phyloP scores from a whole-genome alignment of 305 asterid genomes.

The Rubia tinctorum region DNA sequence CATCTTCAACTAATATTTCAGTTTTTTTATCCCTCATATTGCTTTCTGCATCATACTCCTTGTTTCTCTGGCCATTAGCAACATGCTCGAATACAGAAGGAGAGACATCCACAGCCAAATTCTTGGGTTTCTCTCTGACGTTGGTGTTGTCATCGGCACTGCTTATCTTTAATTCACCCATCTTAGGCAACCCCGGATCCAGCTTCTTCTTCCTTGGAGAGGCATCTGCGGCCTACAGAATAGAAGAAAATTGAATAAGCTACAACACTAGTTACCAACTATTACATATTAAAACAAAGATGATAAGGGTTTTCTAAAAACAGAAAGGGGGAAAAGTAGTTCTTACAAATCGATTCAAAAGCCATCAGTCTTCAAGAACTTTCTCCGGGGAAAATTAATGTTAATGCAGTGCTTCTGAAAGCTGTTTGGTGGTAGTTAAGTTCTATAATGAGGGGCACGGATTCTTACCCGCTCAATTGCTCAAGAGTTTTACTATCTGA shows the following conservation, averaged over 20 bases:
- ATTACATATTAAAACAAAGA: constrained; percentile 11
- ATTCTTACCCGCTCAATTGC: too few relatives aligned
- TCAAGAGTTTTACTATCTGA: too few relatives aligned
- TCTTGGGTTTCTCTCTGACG: constrained; percentile 21
- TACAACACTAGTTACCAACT: constrained; percentile 14
- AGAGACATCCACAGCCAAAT: constrained; percentile 29
- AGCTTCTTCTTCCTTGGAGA: constrained; percentile 7
- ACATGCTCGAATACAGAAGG: constrained; percentile 27
- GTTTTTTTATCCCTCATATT: constrained; percentile 31
- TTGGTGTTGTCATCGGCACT: constrained; percentile 27
- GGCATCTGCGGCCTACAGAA: constrained; percentile 42
- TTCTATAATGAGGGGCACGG: too few relatives aligned
- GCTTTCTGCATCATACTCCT: constrained; percentile 31
- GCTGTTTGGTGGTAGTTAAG: constrained; percentile 34
- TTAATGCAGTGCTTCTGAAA: constrained; percentile 40
- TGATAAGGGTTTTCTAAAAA: not conserved
- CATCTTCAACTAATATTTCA: constrained; percentile 35
- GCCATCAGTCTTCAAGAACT: constrained; percentile 80
- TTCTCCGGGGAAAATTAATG: constrained; percentile 56
- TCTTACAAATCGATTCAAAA: constrained; percentile 78
- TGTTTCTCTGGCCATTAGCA: constrained; percentile 40
- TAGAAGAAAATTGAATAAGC: constrained; percentile 20
- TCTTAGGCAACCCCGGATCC: constrained; percentile 18
- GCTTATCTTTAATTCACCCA: constrained; percentile 32
- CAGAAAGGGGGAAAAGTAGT: constrained; percentile 26